phyloP scores from a whole-genome alignment of 1,139 yeast genomes.

The Protomyces inundatus region DNA sequence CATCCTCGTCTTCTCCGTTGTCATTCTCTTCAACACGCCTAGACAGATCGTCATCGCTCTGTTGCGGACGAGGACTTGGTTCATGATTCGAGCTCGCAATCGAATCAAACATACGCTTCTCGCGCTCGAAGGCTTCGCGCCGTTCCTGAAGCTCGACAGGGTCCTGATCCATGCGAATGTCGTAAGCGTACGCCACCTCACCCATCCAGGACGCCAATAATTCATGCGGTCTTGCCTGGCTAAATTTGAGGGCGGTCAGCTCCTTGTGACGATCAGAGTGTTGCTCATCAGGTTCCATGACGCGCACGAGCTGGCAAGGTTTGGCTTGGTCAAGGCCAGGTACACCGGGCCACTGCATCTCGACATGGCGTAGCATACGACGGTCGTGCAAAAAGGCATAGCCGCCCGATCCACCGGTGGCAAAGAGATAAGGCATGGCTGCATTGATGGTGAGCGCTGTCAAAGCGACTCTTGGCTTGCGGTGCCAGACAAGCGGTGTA shows the following conservation, averaged over 20 bases:
- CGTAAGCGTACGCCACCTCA: constrained; percentile 29
- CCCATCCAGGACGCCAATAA: constrained; percentile 32
- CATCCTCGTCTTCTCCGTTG: constrained; percentile 5
- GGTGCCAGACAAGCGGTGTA: constrained; percentile 29
- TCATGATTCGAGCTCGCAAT: background rate
- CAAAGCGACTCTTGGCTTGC: constrained; percentile 25
- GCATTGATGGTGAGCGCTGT: constrained; percentile 30
- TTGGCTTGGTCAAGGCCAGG: background rate
- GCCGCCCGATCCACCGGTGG: constrained; percentile 31
- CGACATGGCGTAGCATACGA: constrained; percentile 28
- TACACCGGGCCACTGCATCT: constrained; percentile 27
- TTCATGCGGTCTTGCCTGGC: constrained; percentile 28
- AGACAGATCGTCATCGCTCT: background rate
- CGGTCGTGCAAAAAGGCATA: constrained; percentile 32
- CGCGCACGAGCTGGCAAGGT: background rate
- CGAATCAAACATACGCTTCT: background rate
- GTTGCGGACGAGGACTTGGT: background rate
- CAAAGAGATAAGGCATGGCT: constrained; percentile 31
- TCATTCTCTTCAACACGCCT: background rate
- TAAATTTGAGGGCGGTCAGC: constrained; percentile 29
- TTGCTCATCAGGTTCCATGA: background rate
- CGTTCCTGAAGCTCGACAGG: no score
- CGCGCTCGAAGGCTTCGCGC: no score
- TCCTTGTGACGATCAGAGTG: constrained; percentile 18
- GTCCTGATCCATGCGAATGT: constrained; percentile 17